Evolutionary conservation across 192 early-diverging fungal genomes (phyloP).

Genomic region (Entomortierella beljakovae): DNA sequence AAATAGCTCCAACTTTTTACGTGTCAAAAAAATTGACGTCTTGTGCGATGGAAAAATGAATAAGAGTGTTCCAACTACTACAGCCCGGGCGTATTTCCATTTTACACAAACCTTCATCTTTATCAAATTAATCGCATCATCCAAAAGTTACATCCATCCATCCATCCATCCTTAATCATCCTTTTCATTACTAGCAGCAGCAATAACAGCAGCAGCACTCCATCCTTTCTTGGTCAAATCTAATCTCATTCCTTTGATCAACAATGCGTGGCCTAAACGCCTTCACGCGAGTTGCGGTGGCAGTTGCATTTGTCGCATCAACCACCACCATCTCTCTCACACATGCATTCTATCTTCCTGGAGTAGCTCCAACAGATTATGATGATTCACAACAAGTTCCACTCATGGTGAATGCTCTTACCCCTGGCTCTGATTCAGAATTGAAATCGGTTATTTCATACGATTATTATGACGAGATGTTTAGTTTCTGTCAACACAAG

Average conservation of each 20-base stretch:
- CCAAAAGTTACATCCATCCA: too few species aligned
- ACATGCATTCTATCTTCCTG: slow-evolving; percentile 90
- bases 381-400: slow-evolving; percentile 71
- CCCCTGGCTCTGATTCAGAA: slow-evolving; percentile 72
- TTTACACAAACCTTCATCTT: too few species aligned
- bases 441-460: slow-evolving; percentile 85
- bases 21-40: too few species aligned
- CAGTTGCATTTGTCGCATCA: not conserved
- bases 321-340: slow-evolving; percentile 12
- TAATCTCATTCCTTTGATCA: not conserved
- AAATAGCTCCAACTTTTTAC: too few species aligned
- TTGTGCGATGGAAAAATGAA: too few species aligned
- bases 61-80: too few species aligned
- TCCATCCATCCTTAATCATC: too few species aligned
- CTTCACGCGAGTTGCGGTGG: slow-evolving; percentile 8
- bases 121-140: too few species aligned
- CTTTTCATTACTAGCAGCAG: too few species aligned
- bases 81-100: too few species aligned
- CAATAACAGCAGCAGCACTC: not conserved
- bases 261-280: slow-evolving; percentile 1
- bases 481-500: slow-evolving; percentile 86
- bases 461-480: slow-evolving; percentile 88
- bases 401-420: slow-evolving; percentile 88
- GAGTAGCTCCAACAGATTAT: slow-evolving; percentile 93
- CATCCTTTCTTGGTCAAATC: not conserved